Percentiles rank a stretch among this genome's conserved stretches.
These are phyloP conservation scores for Euphrasia arctica DNA, from an alignment of 305 asterid genomes.

Conservation along the genomic window DNA sequence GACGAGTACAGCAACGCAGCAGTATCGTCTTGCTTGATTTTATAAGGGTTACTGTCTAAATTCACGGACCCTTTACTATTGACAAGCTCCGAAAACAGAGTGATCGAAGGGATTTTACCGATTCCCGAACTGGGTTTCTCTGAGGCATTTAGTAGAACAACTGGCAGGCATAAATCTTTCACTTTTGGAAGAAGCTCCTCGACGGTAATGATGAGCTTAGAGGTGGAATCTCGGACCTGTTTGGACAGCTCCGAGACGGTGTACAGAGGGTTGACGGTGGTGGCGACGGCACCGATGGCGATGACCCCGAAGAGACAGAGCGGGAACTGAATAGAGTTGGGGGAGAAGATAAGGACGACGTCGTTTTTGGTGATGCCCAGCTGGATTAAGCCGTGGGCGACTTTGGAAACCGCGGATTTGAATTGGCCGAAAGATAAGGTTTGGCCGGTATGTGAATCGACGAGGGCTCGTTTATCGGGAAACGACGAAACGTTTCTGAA, in stretches of 20 bases:
- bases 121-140: background rate
- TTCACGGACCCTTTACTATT: constrained; percentile 41
- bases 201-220: constrained; percentile 42
- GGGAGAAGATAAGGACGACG: constrained; percentile 68
- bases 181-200: constrained; percentile 47
- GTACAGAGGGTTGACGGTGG: constrained; percentile 72
- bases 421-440: constrained; percentile 52
- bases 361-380: constrained; percentile 52
- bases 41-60: constrained; percentile 25
- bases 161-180: constrained; percentile 37
- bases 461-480: constrained; percentile 70
- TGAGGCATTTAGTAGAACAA: constrained; percentile 49
- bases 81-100: constrained; percentile 46
- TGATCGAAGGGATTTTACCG: background rate
- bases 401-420: constrained; percentile 47
- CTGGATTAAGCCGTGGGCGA: constrained; percentile 55
- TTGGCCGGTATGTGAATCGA: constrained; percentile 52
- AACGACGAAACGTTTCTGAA: constrained; percentile 62
- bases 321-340: constrained; percentile 60
- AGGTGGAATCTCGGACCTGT: constrained; percentile 49
- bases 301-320: constrained; percentile 68
- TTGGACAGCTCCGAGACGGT: constrained; percentile 61
- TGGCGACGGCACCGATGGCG: constrained; percentile 58
- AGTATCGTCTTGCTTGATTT: constrained; percentile 14
- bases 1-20: constrained; percentile 85